phyloP scores from a whole-genome alignment of 208 protist genomes.

The Trichomonas gallinae region DNA sequence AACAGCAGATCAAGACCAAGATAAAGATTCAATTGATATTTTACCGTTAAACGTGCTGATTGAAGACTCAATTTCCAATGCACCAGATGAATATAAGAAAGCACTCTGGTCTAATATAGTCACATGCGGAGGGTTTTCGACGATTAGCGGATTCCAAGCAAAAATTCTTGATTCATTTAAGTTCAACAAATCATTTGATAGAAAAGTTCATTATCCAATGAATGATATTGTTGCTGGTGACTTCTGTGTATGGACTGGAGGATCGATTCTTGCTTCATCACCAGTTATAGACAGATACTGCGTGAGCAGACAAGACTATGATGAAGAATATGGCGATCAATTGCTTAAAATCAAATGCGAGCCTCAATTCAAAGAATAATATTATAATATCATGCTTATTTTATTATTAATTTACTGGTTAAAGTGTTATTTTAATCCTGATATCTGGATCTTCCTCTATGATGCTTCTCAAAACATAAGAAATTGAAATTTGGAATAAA shows the following conservation, averaged over 20 bases:
- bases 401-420: no score
- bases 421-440: no score
- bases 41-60: background rate
- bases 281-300: background rate
- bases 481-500: no score
- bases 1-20: background rate
- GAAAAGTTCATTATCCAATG: conserved; percentile 2
- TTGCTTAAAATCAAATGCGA: background rate
- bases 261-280: background rate
- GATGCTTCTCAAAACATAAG: no score
- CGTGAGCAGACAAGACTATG: background rate
- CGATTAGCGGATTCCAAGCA: background rate
- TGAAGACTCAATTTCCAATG: background rate
- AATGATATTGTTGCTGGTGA: background rate
- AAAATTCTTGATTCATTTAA: background rate
- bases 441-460: no score
- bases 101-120: background rate
- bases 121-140: background rate
- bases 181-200: background rate
- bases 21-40: background rate
- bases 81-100: background rate
- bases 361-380: no score
- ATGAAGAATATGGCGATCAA: background rate
- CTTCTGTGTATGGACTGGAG: background rate
- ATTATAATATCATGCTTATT: no score